Percentiles rank a stretch among this genome's conserved stretches.
These are phyloP conservation scores for Calendula officinalis DNA, from an alignment of 129 eudicot genomes.

Conservation along the genomic window DNA sequence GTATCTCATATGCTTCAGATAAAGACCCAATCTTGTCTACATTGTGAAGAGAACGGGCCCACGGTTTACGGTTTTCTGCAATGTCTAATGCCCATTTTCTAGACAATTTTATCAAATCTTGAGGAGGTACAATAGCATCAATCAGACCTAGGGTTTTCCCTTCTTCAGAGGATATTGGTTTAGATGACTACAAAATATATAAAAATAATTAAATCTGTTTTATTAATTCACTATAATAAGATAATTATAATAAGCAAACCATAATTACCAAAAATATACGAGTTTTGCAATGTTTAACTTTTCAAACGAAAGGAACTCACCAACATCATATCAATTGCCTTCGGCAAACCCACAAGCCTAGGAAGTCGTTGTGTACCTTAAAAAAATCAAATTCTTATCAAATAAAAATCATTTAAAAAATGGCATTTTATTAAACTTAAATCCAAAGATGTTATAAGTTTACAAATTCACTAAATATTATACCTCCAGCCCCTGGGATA, in stretches of 20 bases:
- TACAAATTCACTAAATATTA: conserved; percentile 7
- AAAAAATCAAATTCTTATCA: not conserved
- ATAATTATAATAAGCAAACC: not conserved
- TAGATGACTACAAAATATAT: conserved; percentile 58
- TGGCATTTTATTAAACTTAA: conserved; percentile 7
- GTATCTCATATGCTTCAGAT: conserved; percentile 54
- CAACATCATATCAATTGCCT: conserved; percentile 94
- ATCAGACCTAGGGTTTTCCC: conserved; percentile 73
- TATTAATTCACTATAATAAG: not conserved
- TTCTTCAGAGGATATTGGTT: conserved; percentile 72
- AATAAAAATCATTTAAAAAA: not conserved
- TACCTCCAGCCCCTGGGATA: conserved; percentile 97
- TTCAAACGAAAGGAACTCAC: conserved; percentile 43
- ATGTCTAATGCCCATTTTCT: conserved; percentile 85
- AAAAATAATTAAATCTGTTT: not conserved
- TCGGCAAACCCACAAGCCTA: conserved; percentile 78
- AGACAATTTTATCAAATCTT: conserved; percentile 59
- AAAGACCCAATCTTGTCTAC: conserved; percentile 74
- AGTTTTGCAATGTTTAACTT: conserved; percentile 1
- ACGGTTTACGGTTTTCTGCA: conserved; percentile 62
- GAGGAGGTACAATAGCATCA: conserved; percentile 71
- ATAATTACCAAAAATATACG: conserved; percentile 1
- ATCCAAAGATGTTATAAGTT: conserved; percentile 7
- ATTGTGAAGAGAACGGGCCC: conserved; percentile 77
- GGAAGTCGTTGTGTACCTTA: conserved; percentile 98